phyloP scores from a whole-genome alignment of 2,329 filamentous ascomycete genomes.

The Pseudogymnoascus sp. region DNA sequence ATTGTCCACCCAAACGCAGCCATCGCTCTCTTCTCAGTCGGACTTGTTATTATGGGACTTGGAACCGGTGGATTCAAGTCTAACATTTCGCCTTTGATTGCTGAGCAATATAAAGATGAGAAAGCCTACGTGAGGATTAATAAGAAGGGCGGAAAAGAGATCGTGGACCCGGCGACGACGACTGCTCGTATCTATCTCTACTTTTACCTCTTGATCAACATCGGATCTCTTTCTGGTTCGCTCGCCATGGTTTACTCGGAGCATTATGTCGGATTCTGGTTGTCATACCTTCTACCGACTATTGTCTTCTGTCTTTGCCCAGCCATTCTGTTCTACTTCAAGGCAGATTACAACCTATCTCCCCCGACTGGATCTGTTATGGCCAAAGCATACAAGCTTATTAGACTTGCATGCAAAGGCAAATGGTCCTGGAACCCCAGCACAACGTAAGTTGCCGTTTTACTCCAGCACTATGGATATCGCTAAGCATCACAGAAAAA shows the following conservation, averaged over 20 bases:
- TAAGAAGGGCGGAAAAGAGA: slow-evolving; percentile 50
- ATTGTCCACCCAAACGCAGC: slow-evolving; percentile 47
- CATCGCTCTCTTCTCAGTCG: slow-evolving; percentile 55
- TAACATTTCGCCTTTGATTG: slow-evolving; percentile 60
- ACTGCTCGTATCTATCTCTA: slow-evolving; percentile 57
- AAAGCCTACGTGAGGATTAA: slow-evolving; percentile 44
- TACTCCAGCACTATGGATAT: background rate
- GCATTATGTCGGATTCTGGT: slow-evolving; percentile 71
- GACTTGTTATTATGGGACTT: slow-evolving; percentile 59
- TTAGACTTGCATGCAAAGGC: slow-evolving; percentile 55
- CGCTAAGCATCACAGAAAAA: slow-evolving; percentile 22
- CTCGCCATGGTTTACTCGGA: slow-evolving; percentile 68
- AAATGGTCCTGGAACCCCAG: slow-evolving; percentile 57
- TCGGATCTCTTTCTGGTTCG: slow-evolving; percentile 54
- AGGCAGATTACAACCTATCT: slow-evolving; percentile 53
- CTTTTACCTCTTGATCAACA: slow-evolving; percentile 67
- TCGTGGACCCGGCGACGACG: slow-evolving; percentile 54
- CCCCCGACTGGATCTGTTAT: slow-evolving; percentile 69
- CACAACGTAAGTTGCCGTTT: slow-evolving; percentile 18
- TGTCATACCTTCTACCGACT: slow-evolving; percentile 63
- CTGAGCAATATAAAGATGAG: slow-evolving; percentile 52
- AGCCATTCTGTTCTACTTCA: slow-evolving; percentile 52
- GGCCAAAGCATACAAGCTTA: slow-evolving; percentile 58
- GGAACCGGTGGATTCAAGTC: slow-evolving; percentile 68
- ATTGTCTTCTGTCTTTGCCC: slow-evolving; percentile 58